Conservation (phyloP, 192 early-diverging fungal species). For the Haplosporangium gracile region DNA sequence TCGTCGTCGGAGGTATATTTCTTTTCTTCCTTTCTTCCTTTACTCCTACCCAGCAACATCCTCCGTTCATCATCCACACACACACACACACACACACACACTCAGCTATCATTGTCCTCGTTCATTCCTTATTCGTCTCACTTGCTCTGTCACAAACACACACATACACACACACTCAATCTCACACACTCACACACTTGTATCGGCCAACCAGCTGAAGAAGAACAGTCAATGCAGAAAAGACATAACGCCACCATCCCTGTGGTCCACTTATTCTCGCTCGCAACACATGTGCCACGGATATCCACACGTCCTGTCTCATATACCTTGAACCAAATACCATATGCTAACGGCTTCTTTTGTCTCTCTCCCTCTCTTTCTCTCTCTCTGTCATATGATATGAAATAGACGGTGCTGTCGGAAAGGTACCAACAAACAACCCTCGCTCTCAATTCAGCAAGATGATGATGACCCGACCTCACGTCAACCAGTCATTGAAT, state of each 20-base stretch:
- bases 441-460: neutral
- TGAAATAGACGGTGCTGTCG: slow-evolving; percentile 39
- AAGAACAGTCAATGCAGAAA: neutral
- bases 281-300: neutral
- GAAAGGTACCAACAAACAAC: slow-evolving; percentile 17
- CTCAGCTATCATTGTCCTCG: neutral
- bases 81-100: neutral
- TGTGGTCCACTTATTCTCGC: no score
- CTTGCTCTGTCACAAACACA: neutral
- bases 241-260: no score
- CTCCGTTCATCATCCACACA: neutral
- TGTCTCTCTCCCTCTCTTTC: neutral
- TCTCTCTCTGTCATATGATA: neutral
- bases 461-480: neutral
- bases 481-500: neutral
- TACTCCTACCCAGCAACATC: neutral
- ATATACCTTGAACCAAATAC: neutral
- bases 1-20: slow-evolving; percentile 76
- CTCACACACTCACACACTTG: neutral
- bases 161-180: neutral
- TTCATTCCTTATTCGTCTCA: slow-evolving; percentile 1
- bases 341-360: neutral
- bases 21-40: neutral
- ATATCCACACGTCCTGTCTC: neutral
- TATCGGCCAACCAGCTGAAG: neutral